phyloP scores from a whole-genome alignment of 177 flowering plant species.

The Vitis hybrid region DNA sequence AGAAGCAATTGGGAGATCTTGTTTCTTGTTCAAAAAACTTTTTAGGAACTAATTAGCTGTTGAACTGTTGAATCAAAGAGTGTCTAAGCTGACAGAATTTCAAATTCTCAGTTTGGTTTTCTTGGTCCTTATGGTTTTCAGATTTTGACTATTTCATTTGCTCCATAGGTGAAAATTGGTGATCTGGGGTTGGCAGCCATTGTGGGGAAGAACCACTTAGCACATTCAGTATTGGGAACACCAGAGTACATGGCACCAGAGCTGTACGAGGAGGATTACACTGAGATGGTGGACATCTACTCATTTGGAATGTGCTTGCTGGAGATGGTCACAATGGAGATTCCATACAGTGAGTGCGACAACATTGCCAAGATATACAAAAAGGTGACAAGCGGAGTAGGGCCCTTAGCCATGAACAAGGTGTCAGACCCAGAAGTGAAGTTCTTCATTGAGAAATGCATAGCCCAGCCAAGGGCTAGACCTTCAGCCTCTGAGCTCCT shows the following conservation, averaged over 20 bases:
- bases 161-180: constrained; percentile 56
- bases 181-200: constrained; percentile 63
- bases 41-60: no score
- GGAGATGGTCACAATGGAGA: constrained; percentile 64
- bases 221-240: constrained; percentile 60
- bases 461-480: constrained; percentile 52
- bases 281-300: constrained; percentile 61
- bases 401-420: constrained; percentile 44
- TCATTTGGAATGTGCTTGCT: constrained; percentile 65
- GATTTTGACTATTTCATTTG: no score
- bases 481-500: constrained; percentile 67
- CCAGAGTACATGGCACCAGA: constrained; percentile 75
- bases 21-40: no score
- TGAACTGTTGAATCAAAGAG: no score
- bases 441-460: constrained; percentile 54
- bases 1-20: no score
- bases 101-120: no score
- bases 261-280: constrained; percentile 65
- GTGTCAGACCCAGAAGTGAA: constrained; percentile 49
- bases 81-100: no score
- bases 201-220: constrained; percentile 51
- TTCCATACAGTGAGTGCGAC: constrained; percentile 67
- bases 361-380: constrained; percentile 55
- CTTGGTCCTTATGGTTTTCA: no score
- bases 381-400: constrained; percentile 50